Base-by-base conservation (phyloP, 2,329 filamentous ascomycete genomes). In the Sclerotinia borealis region DNA sequence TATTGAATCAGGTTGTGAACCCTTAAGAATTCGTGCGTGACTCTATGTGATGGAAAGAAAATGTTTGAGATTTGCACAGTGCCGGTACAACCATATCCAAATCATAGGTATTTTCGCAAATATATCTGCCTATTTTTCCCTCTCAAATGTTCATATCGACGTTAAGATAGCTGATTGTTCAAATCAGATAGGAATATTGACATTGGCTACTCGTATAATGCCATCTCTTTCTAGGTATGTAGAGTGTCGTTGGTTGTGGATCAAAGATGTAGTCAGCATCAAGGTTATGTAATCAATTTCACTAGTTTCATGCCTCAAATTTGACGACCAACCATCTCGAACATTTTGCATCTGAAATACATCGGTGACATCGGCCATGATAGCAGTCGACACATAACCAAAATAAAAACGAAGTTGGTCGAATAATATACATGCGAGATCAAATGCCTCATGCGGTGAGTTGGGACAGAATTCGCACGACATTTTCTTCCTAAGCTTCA, bases 271-370 rank as follows among this genome's bases (percentile, higher is more conserved):
- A 45, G 54, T 56, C 39, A 56, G 27, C n/a, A 34, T 25, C n/a
- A n/a, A n/a, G n/a, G n/a, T 56, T 56, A 56, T 45, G 54, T 56
- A 56, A 56, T 45, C 54, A 56, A 2, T 8, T 9, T 34, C 54
- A 22, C 54, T 56, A 45, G 27, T 25, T 17, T 25, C 39, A 45
- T 17, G 19, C 8, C 37, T 56, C 27, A 56, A 45, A 56, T 45
- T 45, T 22, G n/a, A 56, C 54, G 39, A 56, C 43, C 54, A 36
- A 25, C 17, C 27, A 22, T 45, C 34, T 7, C 19, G 2, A 22
- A 17, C 22, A 3, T 27, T 47, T 27, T 47, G 15, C 11, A 25
- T 47, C 27, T 27, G 22, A 25, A 11, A 27, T 27, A 6, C 5
- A 15, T 27, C 19, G 43, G 8, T 27, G 11, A 47, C 25, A 10